Percentiles rank a stretch among this genome's conserved stretches.
Evolutionary conservation across 495 filamentous ascomycete genomes (phyloP).

Genomic region (Penicillium canescens): DNA sequence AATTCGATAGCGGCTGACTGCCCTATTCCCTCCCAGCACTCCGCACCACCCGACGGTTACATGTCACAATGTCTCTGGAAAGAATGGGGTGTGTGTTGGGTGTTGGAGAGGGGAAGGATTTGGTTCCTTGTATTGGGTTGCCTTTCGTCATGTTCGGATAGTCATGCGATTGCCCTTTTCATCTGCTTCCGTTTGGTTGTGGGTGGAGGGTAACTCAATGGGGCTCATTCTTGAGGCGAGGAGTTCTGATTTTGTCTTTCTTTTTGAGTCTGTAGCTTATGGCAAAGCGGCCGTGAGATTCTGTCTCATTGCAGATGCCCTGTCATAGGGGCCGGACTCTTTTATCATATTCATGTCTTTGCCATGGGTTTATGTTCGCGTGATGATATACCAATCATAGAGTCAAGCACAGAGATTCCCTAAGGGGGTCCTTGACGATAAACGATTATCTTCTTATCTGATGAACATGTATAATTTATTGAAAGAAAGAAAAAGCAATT

Average conservation of each 20-base stretch:
- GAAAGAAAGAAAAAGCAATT: not conserved
- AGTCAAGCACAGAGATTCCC: slow-evolving; percentile 97
- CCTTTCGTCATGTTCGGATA: slow-evolving; percentile 91
- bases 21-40: slow-evolving; percentile 47
- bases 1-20: slow-evolving; percentile 72
- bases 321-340: slow-evolving; percentile 68
- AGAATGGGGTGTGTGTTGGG: slow-evolving; percentile 43
- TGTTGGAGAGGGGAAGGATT: slow-evolving; percentile 40
- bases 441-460: slow-evolving; percentile 86
- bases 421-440: slow-evolving; percentile 66
- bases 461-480: slow-evolving; percentile 57
- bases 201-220: slow-evolving; percentile 88
- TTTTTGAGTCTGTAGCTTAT: slow-evolving; percentile 67
- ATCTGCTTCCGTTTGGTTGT: slow-evolving; percentile 18
- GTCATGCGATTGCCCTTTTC: slow-evolving; percentile 93
- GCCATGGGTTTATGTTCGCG: slow-evolving; percentile 59
- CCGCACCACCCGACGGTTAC: slow-evolving; percentile 34
- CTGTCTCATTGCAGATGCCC: slow-evolving; percentile 47
- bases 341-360: slow-evolving; percentile 12
- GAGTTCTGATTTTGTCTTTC: slow-evolving; percentile 56
- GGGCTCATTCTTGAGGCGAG: slow-evolving; percentile 99
- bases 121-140: slow-evolving; percentile 45
- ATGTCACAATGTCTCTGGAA: slow-evolving; percentile 33
- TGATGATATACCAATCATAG: slow-evolving; percentile 97
- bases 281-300: slow-evolving; percentile 52